Percentiles rank a stretch among this genome's conserved stretches.
Conservation (phyloP, 169 alveolate species). For the Plasmodium vivax region DNA sequence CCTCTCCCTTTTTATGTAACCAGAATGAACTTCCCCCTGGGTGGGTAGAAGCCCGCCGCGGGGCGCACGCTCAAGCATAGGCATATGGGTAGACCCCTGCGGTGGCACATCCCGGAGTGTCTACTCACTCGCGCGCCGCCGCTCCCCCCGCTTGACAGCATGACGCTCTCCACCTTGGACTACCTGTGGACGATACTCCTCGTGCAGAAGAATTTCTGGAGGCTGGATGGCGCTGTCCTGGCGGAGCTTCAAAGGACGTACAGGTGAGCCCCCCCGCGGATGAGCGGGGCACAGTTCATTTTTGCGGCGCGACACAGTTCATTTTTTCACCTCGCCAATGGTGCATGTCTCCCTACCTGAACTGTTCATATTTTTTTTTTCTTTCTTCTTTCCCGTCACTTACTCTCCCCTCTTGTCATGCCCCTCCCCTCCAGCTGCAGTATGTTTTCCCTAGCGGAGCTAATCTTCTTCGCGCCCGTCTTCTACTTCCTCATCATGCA, state of each 20-base stretch:
- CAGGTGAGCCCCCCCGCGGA: neutral
- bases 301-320: neutral
- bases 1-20: slow-evolving; percentile 45
- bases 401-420: neutral
- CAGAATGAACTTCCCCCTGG: neutral
- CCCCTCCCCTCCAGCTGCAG: slow-evolving; percentile 1
- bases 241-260: neutral
- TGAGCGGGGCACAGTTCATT: neutral
- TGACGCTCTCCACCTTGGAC: slow-evolving; percentile 14
- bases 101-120: neutral
- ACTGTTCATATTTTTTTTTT: neutral
- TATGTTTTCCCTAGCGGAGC: slow-evolving; percentile 34
- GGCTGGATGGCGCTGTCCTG: neutral
- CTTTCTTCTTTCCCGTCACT: neutral
- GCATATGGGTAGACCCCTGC: neutral
- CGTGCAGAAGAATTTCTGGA: slow-evolving; percentile 61
- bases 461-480: slow-evolving; percentile 24
- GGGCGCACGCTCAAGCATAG: neutral
- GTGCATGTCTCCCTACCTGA: neutral
- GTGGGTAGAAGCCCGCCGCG: neutral
- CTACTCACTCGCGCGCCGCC: neutral
- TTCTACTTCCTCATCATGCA: slow-evolving; percentile 53
- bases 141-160: neutral
- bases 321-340: neutral
- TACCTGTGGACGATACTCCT: slow-evolving; percentile 64